phyloP scores from a whole-genome alignment of 2,329 filamentous ascomycete species.

The Colletotrichum simmondsii region DNA sequence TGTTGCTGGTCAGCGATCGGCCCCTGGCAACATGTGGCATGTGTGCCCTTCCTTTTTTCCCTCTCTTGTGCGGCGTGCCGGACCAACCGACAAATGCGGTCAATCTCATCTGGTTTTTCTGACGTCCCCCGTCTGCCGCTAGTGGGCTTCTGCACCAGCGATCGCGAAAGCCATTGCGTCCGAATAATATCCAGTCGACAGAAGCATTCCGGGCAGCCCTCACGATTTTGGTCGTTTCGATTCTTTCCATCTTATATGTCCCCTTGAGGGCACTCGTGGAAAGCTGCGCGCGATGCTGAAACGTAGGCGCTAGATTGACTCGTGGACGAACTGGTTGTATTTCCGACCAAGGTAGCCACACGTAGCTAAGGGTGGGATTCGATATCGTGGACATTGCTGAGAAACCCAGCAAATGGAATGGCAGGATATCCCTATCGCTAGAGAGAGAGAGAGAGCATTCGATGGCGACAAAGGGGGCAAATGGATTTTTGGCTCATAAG shows the following conservation, averaged over 20 bases:
- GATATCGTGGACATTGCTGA: neutral
- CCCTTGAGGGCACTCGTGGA: neutral
- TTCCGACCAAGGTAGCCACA: neutral
- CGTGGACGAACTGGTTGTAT: neutral
- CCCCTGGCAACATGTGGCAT: constrained; percentile 27
- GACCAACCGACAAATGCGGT: constrained; percentile 33
- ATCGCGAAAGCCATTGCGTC: neutral
- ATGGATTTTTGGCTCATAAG: neutral
- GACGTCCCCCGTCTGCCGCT: constrained; percentile 10
- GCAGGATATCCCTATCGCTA: neutral
- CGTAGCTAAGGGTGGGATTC: neutral
- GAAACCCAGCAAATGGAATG: neutral
- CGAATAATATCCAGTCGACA: neutral
- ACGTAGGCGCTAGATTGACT: neutral
- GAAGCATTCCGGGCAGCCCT: neutral
- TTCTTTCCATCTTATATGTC: neutral
- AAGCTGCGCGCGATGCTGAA: neutral
- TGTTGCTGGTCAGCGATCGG: constrained; percentile 14
- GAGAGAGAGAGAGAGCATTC: neutral
- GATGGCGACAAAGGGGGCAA: neutral
- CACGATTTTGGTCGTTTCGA: neutral
- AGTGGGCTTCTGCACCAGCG: neutral
- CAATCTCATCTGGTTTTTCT: constrained; percentile 30
- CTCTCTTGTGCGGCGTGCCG: constrained; percentile 29
- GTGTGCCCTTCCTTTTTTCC: neutral